Conservation (phyloP, 305 asterid genomes). For the Ilex paraguariensis region DNA sequence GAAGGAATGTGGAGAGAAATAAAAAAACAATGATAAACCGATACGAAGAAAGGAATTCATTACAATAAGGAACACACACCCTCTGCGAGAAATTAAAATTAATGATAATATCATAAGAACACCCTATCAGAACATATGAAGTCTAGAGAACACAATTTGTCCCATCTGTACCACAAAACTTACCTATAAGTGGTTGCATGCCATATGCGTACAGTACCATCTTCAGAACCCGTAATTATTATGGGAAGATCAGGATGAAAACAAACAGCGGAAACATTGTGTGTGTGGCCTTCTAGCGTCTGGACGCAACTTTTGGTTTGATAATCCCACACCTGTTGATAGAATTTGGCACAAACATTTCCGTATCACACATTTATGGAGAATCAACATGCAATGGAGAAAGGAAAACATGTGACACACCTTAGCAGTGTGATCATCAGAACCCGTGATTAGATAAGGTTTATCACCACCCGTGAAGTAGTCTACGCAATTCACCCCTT, state of each 20-base stretch:
- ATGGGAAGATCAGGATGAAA: constrained; percentile 99
- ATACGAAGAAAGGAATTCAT: too few species aligned
- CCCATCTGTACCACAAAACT: constrained; percentile 5
- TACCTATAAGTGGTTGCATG: constrained; percentile 95
- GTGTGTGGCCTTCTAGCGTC: constrained; percentile 96
- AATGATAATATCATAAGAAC: too few species aligned
- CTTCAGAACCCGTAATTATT: constrained; percentile 95
- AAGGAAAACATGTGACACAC: constrained; percentile 33
- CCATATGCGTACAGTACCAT: constrained; percentile 98
- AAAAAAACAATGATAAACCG: too few species aligned
- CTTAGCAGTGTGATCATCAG: constrained; percentile 99
- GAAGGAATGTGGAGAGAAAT: too few species aligned
- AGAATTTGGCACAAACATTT: constrained; percentile 16
- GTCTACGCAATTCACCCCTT: constrained; percentile 98
- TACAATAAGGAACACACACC: too few species aligned
- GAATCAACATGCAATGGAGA: constrained; percentile 12
- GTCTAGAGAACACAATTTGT: too few species aligned
- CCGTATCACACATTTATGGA: background rate
- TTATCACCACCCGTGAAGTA: constrained; percentile 98
- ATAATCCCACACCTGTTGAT: constrained; percentile 91
- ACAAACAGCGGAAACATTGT: constrained; percentile 95
- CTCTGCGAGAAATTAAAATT: too few species aligned
- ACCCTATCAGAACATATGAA: too few species aligned
- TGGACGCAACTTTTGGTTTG: constrained; percentile 97
- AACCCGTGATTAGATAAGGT: constrained; percentile 89